Evolutionary conservation across 2,329 filamentous ascomycete genomes (phyloP), one percentile per base, ranked within the genome.

Genomic region (Colletotrichum navitas): DNA sequence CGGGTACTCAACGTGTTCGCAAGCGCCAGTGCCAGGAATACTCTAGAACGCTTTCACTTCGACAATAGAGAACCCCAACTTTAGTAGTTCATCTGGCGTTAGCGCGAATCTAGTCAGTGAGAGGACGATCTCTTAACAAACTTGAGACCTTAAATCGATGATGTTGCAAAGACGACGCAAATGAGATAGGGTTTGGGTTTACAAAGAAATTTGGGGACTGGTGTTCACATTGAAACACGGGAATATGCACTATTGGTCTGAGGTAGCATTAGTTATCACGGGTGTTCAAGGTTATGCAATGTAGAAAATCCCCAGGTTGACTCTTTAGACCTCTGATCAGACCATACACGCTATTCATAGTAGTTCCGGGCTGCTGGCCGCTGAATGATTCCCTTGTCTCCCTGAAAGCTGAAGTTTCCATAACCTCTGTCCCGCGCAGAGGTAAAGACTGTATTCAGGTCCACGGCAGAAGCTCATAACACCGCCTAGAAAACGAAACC

Each of bases 391-490:
- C 11, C 26, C 24, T 18, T 21, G 7, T 5, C 34, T n/a, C 14
- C 16, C 18, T 2, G 45, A 66, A 18, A 86, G 71, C 61, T 81
- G 79, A 26, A 85, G 75, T 65, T 79, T 78, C 82, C 83, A 88
- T 18, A 88, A 75, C 60, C 77, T 81, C 73, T 84, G 80, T 72
- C 85, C 85, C 5, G 85, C 83, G 63, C 86, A 82, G 14, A 87
- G 74, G 68, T 87, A 86, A 56, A 87, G 66, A 74, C 83, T 83
- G n/a, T 79, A 79, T 5, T 77, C 72, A 6, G 72, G 78, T 0
- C 83, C 83, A 67, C 86, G 85, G 70, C 81, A 84, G 62, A 88
- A 81, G 56, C 81, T 84, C 1, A 84, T 80, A 24, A 84, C 82
- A 4, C 83, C 83, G 8, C 79, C 81, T 80, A 7, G n/a, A 1